Base-by-base conservation (phyloP, 2,329 filamentous ascomycete species). In the Aspergillus felis region DNA sequence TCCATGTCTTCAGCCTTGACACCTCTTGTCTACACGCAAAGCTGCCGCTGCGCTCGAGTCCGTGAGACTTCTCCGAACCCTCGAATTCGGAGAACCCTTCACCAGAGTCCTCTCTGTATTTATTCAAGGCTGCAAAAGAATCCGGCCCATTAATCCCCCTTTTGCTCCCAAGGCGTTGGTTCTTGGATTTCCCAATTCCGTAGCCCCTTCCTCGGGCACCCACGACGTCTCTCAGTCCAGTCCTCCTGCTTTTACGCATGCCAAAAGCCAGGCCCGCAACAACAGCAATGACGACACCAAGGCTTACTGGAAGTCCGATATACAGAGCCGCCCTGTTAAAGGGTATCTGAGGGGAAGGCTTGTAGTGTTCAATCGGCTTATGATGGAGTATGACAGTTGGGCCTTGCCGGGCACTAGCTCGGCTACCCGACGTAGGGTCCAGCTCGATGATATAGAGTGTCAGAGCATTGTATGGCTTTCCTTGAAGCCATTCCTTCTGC, bases 281-380 rank as follows among this genome's bases (percentile, higher is more conserved):
- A 35, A 78, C 69, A 17, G 74, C 35, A 17, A 74, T 51, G 20
- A 78, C 61, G 51, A 74, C 68, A 22, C 66, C 69, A 8, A 79
- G 62, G 14, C 67, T 68, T 24, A 79, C 65, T 0, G 78, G 78
- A 6, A 80, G 61, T 17, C 77, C 78, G 51, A 79, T 71, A 51
- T 68, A 64, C n/a, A 79, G 64, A 8, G 71, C 75, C 3, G 71
- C 51, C 47, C 72, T 74, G 44, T 67, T 71, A 42, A 64, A 64
- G 10, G 62, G 61, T 12, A 62, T 61, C 24, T 60, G 63, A 3
- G 71, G 69, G 1, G 73, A 68, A 24, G 74, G 68, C 38, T 66
- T 61, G 60, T 71, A 69, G 59, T 78, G 75, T 27, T 68, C 58
- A 17, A 66, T 57, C 1, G 71, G 74, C 50, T 68, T 73, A 8